Base-by-base conservation (phyloP, 2,329 filamentous ascomycete species). In the Arthrobotrys sphaeroides region DNA sequence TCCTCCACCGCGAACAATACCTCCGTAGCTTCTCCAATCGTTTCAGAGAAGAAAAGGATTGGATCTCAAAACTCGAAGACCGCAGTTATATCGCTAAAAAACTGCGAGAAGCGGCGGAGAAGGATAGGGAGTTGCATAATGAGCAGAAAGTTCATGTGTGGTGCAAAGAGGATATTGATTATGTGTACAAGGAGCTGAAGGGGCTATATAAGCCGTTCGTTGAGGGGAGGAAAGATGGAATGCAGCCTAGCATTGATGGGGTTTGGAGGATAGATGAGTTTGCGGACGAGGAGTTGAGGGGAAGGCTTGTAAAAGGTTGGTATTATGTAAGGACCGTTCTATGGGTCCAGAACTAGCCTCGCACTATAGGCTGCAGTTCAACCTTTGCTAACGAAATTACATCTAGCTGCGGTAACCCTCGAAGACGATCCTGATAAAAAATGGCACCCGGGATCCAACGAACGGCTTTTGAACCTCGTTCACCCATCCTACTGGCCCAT, bases 401-500 rank as follows among this genome's bases (percentile, higher is more conserved):
- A n/a, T n/a, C n/a, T n/a, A 43, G 16, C 31, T 16, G 45, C 16
- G 5, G 12, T 22, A 26, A 33, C 22, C 3, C 82, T 91, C 0
- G 85, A 89, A 73, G 80, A 85, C n/a, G 83, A 86, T 0, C 84
- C 85, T 0, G 84, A 86, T 5, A 85, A 86, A 76, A 88, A 90
- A 80, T 91, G 86, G 85, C 87, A 90, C 80, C 89, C 89, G 0
- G 83, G 85, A 1, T 88, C 86, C 0, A 82, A 87, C 26, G 81
- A 83, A 0, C 85, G 84, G 73, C 88, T 91, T 1, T 84, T 89
- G 0, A 86, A 91, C 79, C 82, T 91, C 0, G 84, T 91, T 3
- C 85, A 91, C 77, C 88, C 89, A 0, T 90, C 88, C 0, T 82
- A 90, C 5, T 91, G 85, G 77, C 88, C 89, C 0, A 80, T 91